These are phyloP conservation scores for Candida loeiensis DNA, from an alignment of 805 yeast species.

Conservation along the genomic window DNA sequence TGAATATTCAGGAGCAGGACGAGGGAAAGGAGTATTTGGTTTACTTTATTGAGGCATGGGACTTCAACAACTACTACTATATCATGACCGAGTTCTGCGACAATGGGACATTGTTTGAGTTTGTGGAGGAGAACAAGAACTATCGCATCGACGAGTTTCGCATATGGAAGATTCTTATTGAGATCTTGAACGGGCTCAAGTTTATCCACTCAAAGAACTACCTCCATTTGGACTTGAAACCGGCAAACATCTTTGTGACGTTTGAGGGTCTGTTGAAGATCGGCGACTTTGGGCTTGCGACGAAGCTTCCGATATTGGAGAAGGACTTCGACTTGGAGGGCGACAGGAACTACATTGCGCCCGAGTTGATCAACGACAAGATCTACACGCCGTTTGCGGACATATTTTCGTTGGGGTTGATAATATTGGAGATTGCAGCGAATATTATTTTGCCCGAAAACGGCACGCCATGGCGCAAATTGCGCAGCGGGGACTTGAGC, in stretches of 20 bases:
- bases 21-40: conserved; percentile 78
- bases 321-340: conserved; percentile 88
- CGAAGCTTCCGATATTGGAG: conserved; percentile 65
- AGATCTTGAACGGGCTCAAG: conserved; percentile 71
- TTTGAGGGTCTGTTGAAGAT: conserved; percentile 92
- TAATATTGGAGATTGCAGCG: conserved; percentile 93
- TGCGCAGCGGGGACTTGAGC: conserved; percentile 89
- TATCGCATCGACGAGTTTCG: conserved; percentile 92
- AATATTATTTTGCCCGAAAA: conserved; percentile 93
- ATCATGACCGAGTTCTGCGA: conserved; percentile 95
- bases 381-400: conserved; percentile 90
- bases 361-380: conserved; percentile 82
- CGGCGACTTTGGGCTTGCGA: conserved; percentile 96
- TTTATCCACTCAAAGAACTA: conserved; percentile 74
- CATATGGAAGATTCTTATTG: conserved; percentile 93
- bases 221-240: conserved; percentile 87
- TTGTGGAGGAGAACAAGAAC: conserved; percentile 68
- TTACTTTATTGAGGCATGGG: conserved; percentile 83
- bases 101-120: conserved; percentile 83
- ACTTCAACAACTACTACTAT: conserved; percentile 66
- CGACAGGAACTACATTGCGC: conserved; percentile 96
- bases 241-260: conserved; percentile 90
- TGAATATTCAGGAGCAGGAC: conserved; percentile 36
- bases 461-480: conserved; percentile 94
- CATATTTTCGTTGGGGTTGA: conserved; percentile 88